Base-by-base conservation (phyloP, 805 yeast genomes). In the Candida ponderosae region DNA sequence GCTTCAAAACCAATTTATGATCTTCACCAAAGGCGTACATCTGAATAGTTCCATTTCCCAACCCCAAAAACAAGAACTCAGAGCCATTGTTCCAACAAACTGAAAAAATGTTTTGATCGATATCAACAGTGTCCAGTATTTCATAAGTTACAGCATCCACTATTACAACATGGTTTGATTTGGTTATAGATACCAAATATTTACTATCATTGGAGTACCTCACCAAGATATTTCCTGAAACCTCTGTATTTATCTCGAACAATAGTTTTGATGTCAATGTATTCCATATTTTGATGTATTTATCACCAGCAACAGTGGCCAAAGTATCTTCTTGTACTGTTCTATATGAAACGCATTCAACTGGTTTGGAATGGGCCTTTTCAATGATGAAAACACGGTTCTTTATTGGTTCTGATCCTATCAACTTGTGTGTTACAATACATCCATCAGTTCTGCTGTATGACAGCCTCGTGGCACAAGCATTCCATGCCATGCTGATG, bases 261-360 rank as follows among this genome's bases (percentile, higher is more conserved):
- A 60, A 54, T 14, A 57, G 38, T 14, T 46, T 45, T 8, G 72
- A 73, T 26, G 50, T 51, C 18, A 52, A 46, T 18, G 48, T 48
- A 30, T 68, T 70, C 79, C 80, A 71, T 21, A 72, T 41, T 44
- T 69, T 68, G 28, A 76, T 56, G 32, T 42, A 46, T 11, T 61
- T 60, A 45, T 74, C 81, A 21, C 62, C 46, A 6, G 76, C 76
- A 27, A 70, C 76, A 6, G 72, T 60, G 4, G 71, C 77, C 37
- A 76, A 59, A 11, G 60, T 46, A 31, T 60, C 60, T 21, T 74
- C 72, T 21, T 61, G 50, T 16, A 50, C 49, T 1, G 81, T 79
- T 33, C 68, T 59, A 79, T 79, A 76, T 2, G 66, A 46, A 8
- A 76, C 40, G 18, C 62, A 42, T 37, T 64, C 68, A 17, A 69